These are phyloP conservation scores for Mucor circinelloides DNA, from an alignment of 371 early-diverging fungal species.

Conservation along the genomic window DNA sequence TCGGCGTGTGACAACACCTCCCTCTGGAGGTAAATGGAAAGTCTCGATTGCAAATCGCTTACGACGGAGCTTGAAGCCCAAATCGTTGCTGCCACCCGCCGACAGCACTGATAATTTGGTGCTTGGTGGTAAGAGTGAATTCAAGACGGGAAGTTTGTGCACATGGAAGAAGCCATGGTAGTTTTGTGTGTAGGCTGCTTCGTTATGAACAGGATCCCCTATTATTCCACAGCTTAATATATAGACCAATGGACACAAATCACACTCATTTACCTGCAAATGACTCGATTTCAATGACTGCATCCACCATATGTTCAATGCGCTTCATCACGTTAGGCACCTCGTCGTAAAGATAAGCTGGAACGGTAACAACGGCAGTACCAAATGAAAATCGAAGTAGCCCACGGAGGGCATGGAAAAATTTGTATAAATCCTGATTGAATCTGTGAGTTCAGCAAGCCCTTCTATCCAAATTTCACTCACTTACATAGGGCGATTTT, in stretches of 20 bases:
- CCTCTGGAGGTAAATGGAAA: slow-evolving; percentile 92
- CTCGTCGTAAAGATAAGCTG: slow-evolving; percentile 75
- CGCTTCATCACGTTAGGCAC: slow-evolving; percentile 63
- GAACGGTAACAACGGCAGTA: slow-evolving; percentile 81
- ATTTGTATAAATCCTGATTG: slow-evolving; percentile 62
- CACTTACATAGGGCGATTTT: slow-evolving; percentile 57
- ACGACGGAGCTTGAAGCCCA: slow-evolving; percentile 85
- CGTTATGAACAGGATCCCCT: slow-evolving; percentile 53
- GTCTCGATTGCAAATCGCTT: slow-evolving; percentile 91
- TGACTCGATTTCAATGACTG: slow-evolving; percentile 88
- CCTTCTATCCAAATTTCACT: neutral
- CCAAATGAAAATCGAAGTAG: slow-evolving; percentile 79
- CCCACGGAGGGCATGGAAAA: slow-evolving; percentile 76
- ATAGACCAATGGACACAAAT: neutral
- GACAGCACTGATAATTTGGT: slow-evolving; percentile 70
- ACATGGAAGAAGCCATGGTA: slow-evolving; percentile 92
- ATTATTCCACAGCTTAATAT: neutral
- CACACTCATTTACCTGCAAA: slow-evolving; percentile 76
- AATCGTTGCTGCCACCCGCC: slow-evolving; percentile 68
- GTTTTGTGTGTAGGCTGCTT: slow-evolving; percentile 60
- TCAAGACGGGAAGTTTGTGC: slow-evolving; percentile 77
- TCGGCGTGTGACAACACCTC: slow-evolving; percentile 73
- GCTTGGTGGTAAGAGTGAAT: slow-evolving; percentile 77
- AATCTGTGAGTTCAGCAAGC: neutral
- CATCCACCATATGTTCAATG: slow-evolving; percentile 85